Evolutionary conservation across 139 green algal genomes (phyloP), one percentile per base, ranked within the genome.

Genomic region (Ulvella scutata): DNA sequence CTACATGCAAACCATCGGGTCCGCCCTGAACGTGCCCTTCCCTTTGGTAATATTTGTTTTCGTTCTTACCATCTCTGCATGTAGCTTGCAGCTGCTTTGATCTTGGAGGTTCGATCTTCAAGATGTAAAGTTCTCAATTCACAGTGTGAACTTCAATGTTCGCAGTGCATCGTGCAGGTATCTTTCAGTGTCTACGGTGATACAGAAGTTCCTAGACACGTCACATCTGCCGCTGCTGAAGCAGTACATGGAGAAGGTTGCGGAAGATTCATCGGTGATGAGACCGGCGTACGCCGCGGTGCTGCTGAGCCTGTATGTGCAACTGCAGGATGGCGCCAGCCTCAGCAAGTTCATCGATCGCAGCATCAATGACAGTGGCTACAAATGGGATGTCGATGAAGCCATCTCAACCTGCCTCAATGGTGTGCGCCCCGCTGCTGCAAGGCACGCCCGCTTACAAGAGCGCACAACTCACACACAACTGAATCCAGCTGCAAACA

Each of bases 1-100:
- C n/a, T 67, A 67, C 51, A n/a, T 67, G 51, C 51, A 67, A 26
- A 67, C 51, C 51, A 67, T 67, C 51, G 51, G 51, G 51, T 67
- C 6, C 20, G 51, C 51, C 20, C 51, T n/a, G n/a, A n/a, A n/a
- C n/a, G n/a, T n/a, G n/a, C n/a, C n/a, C n/a, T n/a, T n/a, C n/a
- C n/a, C n/a, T n/a, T n/a, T n/a, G n/a, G n/a, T n/a, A n/a, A n/a
- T n/a, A n/a, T n/a, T n/a, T n/a, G n/a, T n/a, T n/a, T n/a, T n/a
- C n/a, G n/a, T n/a, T n/a, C n/a, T n/a, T n/a, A n/a, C n/a, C n/a
- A n/a, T n/a, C n/a, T n/a, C n/a, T n/a, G n/a, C n/a, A n/a, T n/a
- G n/a, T n/a, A n/a, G n/a, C n/a, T n/a, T n/a, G n/a, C n/a, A n/a
- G n/a, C n/a, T n/a, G n/a, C n/a, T n/a, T n/a, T n/a, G n/a, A n/a